phyloP scores from a whole-genome alignment of 768 basidiomycete genomes.

The Termitomyces sp. region DNA sequence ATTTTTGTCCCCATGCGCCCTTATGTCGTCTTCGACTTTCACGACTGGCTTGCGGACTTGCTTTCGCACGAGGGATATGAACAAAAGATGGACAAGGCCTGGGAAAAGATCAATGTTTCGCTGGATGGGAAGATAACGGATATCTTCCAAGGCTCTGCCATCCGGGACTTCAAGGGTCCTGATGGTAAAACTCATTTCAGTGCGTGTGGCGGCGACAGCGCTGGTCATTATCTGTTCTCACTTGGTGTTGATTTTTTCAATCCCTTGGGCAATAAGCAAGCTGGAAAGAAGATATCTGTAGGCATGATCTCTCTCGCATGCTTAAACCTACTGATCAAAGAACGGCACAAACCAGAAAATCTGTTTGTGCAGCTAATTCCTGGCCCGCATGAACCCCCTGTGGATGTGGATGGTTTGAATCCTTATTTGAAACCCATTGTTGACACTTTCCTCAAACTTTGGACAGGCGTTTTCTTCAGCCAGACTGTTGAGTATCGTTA shows the following conservation, averaged over 20 bases:
- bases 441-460: slow-evolving; percentile 17
- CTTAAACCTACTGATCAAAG: too few species aligned
- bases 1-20: too few species aligned
- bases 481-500: too few species aligned
- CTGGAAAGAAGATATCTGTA: too few species aligned
- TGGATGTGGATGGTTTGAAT: background rate
- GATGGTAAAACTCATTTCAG: background rate
- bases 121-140: too few species aligned
- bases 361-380: slow-evolving; percentile 26
- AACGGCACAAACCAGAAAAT: slow-evolving; percentile 19
- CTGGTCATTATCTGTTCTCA: background rate
- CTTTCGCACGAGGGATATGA: slow-evolving; percentile 17
- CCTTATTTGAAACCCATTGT: slow-evolving; percentile 20
- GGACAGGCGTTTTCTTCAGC: slow-evolving; percentile 7
- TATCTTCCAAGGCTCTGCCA: background rate
- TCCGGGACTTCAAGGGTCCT: background rate
- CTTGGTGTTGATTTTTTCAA: too few species aligned
- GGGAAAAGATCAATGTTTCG: background rate
- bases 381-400: slow-evolving; percentile 24
- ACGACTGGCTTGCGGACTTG: slow-evolving; percentile 22
- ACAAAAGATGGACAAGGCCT: slow-evolving; percentile 13
- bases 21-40: slow-evolving; percentile 17
- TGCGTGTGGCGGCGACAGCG: background rate
- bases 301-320: too few species aligned
- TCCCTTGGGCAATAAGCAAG: too few species aligned